Base-by-base conservation (phyloP, 2,329 filamentous ascomycete genomes). In the Cercospora citrullina region DNA sequence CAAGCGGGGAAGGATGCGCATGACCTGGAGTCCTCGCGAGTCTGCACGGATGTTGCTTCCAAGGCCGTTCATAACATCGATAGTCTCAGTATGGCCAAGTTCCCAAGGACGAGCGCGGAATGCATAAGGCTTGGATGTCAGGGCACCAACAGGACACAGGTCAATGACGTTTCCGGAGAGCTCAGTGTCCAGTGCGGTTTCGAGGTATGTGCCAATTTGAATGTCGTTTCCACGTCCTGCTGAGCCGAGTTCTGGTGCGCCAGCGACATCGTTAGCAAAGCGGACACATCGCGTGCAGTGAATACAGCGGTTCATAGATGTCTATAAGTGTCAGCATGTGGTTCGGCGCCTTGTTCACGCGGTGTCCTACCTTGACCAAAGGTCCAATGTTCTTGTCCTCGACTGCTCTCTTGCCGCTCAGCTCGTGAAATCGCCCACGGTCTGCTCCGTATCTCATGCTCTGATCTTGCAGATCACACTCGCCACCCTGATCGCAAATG, bases 381-480 rank as follows among this genome's bases (percentile, higher is more conserved):
- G 95, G 95, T 39, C 95, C 95, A 77, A 99, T 97, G 82, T 99
- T 98, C 87, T 99, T 99, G 83, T 99, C 95, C 84, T 99, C 95
- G 45, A 97, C 94, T 28, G 93, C 95, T 85, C 95, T 92, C 87
- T 99, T 99, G 82, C 95, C 95, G 65, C 88, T 90, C 77, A 96
- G 83, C 82, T 99, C 95, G 84, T 99, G 95, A 84, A 99, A 99
- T 76, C 95, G 91, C 70, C 95, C 95, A 79, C 95, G 89, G 83
- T 99, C 95, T 72, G 91, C 92, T 77, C 95, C 95, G 80, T 99
- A 99, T 81, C 95, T 89, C 94, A 99, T 98, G 65, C 94, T 98
- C 86, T 99, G 95, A 81, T 99, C 95, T 83, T 99, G 95, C 69
- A 99, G 89, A 85, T 99, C 95, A 82, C 95, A 99, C 82, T 99